These are phyloP conservation scores for Begonia fuchsioides DNA, from an alignment of 306 rosid species.

Conservation along the genomic window DNA sequence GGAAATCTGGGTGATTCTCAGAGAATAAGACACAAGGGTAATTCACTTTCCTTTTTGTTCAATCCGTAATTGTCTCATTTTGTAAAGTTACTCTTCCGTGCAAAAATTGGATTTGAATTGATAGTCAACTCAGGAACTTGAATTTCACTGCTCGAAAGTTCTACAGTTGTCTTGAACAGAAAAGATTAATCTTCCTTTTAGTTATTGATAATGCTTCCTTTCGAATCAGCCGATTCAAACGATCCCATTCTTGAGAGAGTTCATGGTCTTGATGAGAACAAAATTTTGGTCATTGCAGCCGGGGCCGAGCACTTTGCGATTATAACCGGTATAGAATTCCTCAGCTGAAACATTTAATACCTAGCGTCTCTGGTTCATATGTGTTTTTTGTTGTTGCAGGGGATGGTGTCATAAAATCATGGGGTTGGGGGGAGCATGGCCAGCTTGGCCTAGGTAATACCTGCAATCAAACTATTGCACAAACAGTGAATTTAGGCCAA, in stretches of 20 bases:
- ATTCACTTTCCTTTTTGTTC: constrained; percentile 3
- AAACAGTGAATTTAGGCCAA: constrained; percentile 19
- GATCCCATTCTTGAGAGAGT: constrained; percentile 33
- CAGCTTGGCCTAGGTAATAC: constrained; percentile 87
- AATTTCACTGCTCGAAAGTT: too few species aligned
- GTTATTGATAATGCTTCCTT: constrained; percentile 1
- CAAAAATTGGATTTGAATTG: too few species aligned
- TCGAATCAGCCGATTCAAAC: constrained; percentile 14
- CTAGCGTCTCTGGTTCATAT: neutral
- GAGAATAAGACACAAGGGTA: constrained; percentile 29
- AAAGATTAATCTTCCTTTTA: neutral
- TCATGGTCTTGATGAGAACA: constrained; percentile 30
- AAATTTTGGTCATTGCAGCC: constrained; percentile 41
- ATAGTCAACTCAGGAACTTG: too few species aligned
- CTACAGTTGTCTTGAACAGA: too few species aligned
- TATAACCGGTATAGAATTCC: constrained; percentile 39
- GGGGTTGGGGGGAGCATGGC: constrained; percentile 99
- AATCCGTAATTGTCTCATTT: too few species aligned
- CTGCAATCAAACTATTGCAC: constrained; percentile 40
- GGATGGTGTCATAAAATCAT: constrained; percentile 47
- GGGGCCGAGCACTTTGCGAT: constrained; percentile 80
- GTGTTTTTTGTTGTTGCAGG: constrained; percentile 12
- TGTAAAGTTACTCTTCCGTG: too few species aligned
- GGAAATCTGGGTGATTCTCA: constrained; percentile 47
- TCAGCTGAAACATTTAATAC: neutral